Evolutionary conservation across 495 filamentous ascomycete species (phyloP).

Genomic region (Penicillium nucicola): DNA sequence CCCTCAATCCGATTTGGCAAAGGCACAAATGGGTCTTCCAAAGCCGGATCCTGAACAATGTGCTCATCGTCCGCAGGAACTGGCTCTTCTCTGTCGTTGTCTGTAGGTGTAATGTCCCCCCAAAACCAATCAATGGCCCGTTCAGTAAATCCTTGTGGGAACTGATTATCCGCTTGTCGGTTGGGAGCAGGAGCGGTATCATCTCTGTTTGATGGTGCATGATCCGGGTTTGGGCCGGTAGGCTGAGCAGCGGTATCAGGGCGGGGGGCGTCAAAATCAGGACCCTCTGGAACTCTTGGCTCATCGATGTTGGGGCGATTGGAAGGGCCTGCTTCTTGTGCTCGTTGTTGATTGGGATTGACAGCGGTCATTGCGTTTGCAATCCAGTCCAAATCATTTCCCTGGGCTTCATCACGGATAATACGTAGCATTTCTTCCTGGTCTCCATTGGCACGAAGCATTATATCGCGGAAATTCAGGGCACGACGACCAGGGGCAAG

Average conservation of each 20-base stretch:
- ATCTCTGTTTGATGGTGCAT: not conserved
- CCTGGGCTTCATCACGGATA: conserved; percentile 57
- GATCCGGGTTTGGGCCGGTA: not conserved
- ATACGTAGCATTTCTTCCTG: conserved; percentile 57
- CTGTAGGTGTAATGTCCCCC: conserved; percentile 49
- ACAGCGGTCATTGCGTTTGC: conserved; percentile 35
- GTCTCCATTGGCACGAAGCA: conserved; percentile 53
- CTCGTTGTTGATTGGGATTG: conserved; percentile 6
- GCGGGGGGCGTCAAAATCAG: not conserved
- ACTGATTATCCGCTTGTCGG: conserved; percentile 3
- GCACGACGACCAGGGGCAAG: conserved; percentile 19
- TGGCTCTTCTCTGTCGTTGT: conserved; percentile 29
- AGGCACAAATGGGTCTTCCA: conserved; percentile 64
- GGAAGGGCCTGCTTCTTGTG: conserved; percentile 6
- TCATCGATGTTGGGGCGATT: not conserved
- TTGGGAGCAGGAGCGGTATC: not conserved
- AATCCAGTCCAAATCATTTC: conserved; percentile 53
- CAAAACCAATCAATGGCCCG: conserved; percentile 57
- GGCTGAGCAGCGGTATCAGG: not conserved
- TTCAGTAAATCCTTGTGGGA: conserved; percentile 13
- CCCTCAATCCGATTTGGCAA: conserved; percentile 33
- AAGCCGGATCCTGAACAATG: conserved; percentile 51
- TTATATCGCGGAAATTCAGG: conserved; percentile 50
- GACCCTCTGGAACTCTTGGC: not conserved
- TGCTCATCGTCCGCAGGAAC: conserved; percentile 52